Evolutionary conservation across 345 rosid genomes (phyloP), one percentile per base, ranked within the genome.

Genomic region (Abelmoschus esculentus): DNA sequence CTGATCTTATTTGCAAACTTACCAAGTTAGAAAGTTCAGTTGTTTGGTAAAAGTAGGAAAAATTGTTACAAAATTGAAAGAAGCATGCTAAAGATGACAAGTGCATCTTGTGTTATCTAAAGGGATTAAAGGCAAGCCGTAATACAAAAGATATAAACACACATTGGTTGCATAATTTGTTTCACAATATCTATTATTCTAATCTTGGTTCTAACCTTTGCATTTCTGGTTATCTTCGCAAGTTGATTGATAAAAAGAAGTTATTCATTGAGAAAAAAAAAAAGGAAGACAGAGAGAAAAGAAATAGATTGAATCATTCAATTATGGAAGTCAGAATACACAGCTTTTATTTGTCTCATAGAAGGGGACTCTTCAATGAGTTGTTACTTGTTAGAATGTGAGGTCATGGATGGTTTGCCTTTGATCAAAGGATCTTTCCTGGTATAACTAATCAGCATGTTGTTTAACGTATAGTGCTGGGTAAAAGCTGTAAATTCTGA

Each of bases 391-490:
- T 44, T 64, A 42, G 19, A 44, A 64, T 10, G 53, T 52, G 11
- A 44, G 68, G 22, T 13, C 67, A 42, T 42, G 5, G 53, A 42
- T 64, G 15, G 18, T 64, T 15, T 64, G 68, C 34, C 54, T 44
- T 22, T 34, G 22, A 64, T 64, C 34, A 64, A 42, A 64, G 53
- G 68, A 22, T 64, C 53, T 64, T 64, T 40, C 47, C 34, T 64
- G 32, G 32, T 64, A 64, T 38, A 22, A 18, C 6, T 28, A 22
- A 22, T 44, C 54, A 22, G n/a, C 3, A 10, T 64, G 15, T 44
- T 62, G 50, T 38, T 64, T 64, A 64, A 40, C 5, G n/a, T 40
- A 63, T 42, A 62, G 26, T 44, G 36, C 54, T 44, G 49, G 68
- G 68, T 15, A 50, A 50, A 50, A 50, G 18, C 18, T 14, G 18